A percentile compares a stretch with the other conserved stretches of the same genome.
phyloP scores from a whole-genome alignment of 345 rosid species.

The Populus davidiana region DNA sequence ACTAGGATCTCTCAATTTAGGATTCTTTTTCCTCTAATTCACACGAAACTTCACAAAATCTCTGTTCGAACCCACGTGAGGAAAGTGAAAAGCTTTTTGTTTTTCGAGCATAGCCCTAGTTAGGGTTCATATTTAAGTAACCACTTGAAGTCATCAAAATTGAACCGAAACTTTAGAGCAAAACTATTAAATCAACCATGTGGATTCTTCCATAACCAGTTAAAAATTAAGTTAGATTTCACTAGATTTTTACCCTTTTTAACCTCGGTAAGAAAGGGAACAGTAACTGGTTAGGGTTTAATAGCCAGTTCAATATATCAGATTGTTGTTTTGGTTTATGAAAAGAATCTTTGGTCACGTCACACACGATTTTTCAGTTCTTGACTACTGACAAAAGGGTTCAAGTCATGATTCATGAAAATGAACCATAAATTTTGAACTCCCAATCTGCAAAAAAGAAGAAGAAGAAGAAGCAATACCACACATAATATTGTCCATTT shows the following conservation, averaged over 20 bases:
- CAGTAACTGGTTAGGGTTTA: constrained; percentile 35
- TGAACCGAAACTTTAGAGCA: constrained; percentile 12
- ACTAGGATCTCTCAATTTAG: constrained; percentile 28
- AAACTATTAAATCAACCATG: constrained; percentile 26
- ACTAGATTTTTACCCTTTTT: not conserved
- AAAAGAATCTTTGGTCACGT: constrained; percentile 74
- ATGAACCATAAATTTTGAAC: constrained; percentile 24
- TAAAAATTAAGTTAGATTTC: constrained; percentile 11
- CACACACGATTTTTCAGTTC: constrained; percentile 57
- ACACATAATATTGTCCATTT: not conserved
- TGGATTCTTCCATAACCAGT: constrained; percentile 27
- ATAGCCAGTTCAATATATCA: constrained; percentile 34
- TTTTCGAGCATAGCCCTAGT: constrained; percentile 23
- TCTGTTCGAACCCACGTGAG: constrained; percentile 25
- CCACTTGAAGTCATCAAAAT: constrained; percentile 26
- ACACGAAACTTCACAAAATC: constrained; percentile 29
- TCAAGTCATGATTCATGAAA: constrained; percentile 39
- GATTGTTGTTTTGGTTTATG: constrained; percentile 38
- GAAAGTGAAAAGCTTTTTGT: not conserved
- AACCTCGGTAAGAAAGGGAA: not conserved
- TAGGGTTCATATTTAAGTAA: constrained; percentile 27
- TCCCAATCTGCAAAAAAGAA: not conserved
- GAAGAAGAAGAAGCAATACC: not conserved
- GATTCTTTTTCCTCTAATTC: constrained; percentile 37
- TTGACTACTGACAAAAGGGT: constrained; percentile 60